Percentiles rank a stretch among this genome's conserved stretches.
Conservation (phyloP, 805 yeast genomes). For the Candida pseudoglaebosa region DNA sequence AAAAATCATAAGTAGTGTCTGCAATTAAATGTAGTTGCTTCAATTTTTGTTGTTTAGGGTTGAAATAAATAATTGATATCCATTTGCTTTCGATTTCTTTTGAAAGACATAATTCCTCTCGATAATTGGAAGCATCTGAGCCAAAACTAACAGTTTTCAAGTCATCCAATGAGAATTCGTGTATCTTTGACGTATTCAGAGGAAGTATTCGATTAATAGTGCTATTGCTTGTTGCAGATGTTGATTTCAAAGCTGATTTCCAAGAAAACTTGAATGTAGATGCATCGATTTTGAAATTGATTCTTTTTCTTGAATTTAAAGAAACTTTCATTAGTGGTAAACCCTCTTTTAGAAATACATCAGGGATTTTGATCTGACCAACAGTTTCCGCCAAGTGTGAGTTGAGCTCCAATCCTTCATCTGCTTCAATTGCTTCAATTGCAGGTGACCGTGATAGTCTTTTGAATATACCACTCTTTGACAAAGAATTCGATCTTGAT, state of each 20-base stretch:
- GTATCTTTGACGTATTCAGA: slow-evolving; percentile 29
- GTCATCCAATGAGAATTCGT: slow-evolving; percentile 49
- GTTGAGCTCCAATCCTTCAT: slow-evolving; percentile 11
- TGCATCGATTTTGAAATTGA: slow-evolving; percentile 54
- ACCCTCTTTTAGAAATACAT: slow-evolving; percentile 52
- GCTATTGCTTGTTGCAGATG: slow-evolving; percentile 9
- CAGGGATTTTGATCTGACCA: slow-evolving; percentile 32
- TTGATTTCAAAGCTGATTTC: slow-evolving; percentile 32
- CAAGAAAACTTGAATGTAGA: slow-evolving; percentile 53
- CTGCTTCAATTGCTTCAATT: slow-evolving; percentile 4
- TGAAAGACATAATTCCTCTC: slow-evolving; percentile 79
- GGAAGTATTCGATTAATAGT: slow-evolving; percentile 5
- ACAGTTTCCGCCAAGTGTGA: slow-evolving; percentile 11
- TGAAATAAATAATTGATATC: slow-evolving; percentile 75
- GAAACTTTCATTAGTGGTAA: slow-evolving; percentile 65
- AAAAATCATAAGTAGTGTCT: slow-evolving; percentile 53
- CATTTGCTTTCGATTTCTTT: slow-evolving; percentile 63
- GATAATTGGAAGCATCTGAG: slow-evolving; percentile 72
- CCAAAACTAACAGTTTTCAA: slow-evolving; percentile 61
- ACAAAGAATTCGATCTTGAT: not conserved
- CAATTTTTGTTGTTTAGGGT: slow-evolving; percentile 55
- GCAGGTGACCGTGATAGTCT: slow-evolving; percentile 5
- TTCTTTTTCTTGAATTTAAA: slow-evolving; percentile 59
- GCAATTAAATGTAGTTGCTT: slow-evolving; percentile 82
- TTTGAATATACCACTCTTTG: slow-evolving; percentile 1